These are phyloP conservation scores for Geotrichum ghanense DNA, from an alignment of 805 yeast genomes.

Conservation along the genomic window DNA sequence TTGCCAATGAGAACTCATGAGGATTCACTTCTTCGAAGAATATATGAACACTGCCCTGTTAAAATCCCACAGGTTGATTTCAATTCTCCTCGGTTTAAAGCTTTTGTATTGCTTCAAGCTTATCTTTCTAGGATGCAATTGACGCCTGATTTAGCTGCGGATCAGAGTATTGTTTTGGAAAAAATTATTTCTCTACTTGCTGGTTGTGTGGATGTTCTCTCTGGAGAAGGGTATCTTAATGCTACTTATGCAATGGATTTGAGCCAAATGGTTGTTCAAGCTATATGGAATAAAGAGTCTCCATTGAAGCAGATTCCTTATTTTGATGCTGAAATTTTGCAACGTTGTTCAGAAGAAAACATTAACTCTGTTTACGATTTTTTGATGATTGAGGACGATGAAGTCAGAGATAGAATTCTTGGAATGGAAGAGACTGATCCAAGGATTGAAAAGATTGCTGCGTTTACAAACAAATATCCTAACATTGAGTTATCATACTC, in stretches of 20 bases:
- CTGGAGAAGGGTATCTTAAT: slow-evolving; percentile 70
- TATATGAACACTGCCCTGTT: slow-evolving; percentile 55
- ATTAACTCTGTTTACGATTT: slow-evolving; percentile 73
- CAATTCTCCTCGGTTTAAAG: slow-evolving; percentile 51
- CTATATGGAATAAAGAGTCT: slow-evolving; percentile 69
- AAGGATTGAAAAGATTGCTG: slow-evolving; percentile 54
- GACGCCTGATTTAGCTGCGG: slow-evolving; percentile 50
- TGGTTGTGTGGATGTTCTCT: slow-evolving; percentile 63
- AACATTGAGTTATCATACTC: slow-evolving; percentile 59
- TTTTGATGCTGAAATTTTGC: slow-evolving; percentile 38
- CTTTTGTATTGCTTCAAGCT: slow-evolving; percentile 68
- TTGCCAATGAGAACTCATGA: slow-evolving; percentile 58
- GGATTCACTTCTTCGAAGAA: slow-evolving; percentile 31
- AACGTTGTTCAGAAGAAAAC: slow-evolving; percentile 34
- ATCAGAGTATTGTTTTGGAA: slow-evolving; percentile 42
- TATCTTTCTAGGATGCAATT: slow-evolving; percentile 59
- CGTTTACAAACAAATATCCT: slow-evolving; percentile 84
- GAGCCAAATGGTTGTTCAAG: slow-evolving; percentile 81
- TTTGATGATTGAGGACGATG: slow-evolving; percentile 61
- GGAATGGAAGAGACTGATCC: slow-evolving; percentile 35
- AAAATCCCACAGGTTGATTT: slow-evolving; percentile 30
- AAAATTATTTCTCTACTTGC: slow-evolving; percentile 41
- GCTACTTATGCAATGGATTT: slow-evolving; percentile 79
- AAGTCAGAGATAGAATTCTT: slow-evolving; percentile 44
- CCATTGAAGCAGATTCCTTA: slow-evolving; percentile 76